These are phyloP conservation scores for Barnettozyma vustinii DNA, from an alignment of 805 yeast genomes.

Conservation along the genomic window DNA sequence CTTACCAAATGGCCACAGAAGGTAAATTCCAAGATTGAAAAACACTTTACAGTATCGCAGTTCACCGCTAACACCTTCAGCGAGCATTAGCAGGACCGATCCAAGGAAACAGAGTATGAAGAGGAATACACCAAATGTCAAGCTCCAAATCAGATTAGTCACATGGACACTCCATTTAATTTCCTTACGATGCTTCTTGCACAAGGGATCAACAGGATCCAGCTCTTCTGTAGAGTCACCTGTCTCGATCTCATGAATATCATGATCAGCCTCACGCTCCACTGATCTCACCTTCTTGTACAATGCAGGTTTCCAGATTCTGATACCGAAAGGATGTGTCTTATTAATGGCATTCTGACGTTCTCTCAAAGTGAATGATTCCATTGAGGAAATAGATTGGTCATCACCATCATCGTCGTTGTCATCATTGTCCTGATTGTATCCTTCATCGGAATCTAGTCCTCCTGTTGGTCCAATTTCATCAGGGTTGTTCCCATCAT, in stretches of 20 bases:
- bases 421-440: conserved; percentile 9
- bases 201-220: background rate
- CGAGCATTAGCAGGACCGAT: conserved; percentile 39
- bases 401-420: conserved; percentile 25
- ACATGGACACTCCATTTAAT: conserved; percentile 57
- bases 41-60: conserved; percentile 58
- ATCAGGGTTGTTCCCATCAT: background rate
- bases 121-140: conserved; percentile 64
- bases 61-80: conserved; percentile 29
- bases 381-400: conserved; percentile 50
- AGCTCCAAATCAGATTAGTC: conserved; percentile 70
- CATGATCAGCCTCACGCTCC: conserved; percentile 85
- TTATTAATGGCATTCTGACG: conserved; percentile 95
- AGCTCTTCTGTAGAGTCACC: conserved; percentile 3
- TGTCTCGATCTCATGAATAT: conserved; percentile 69
- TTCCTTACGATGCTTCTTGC: conserved; percentile 22
- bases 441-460: background rate
- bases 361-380: conserved; percentile 83
- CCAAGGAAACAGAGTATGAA: conserved; percentile 44
- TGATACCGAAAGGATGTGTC: conserved; percentile 97
- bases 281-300: conserved; percentile 92
- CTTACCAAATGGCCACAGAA: conserved; percentile 85
- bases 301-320: conserved; percentile 97
- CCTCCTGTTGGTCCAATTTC: background rate
- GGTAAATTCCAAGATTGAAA: conserved; percentile 60